These are phyloP conservation scores for Oryza glaberrima DNA, from an alignment of 176 grass and related monocot genomes.

Conservation along the genomic window DNA sequence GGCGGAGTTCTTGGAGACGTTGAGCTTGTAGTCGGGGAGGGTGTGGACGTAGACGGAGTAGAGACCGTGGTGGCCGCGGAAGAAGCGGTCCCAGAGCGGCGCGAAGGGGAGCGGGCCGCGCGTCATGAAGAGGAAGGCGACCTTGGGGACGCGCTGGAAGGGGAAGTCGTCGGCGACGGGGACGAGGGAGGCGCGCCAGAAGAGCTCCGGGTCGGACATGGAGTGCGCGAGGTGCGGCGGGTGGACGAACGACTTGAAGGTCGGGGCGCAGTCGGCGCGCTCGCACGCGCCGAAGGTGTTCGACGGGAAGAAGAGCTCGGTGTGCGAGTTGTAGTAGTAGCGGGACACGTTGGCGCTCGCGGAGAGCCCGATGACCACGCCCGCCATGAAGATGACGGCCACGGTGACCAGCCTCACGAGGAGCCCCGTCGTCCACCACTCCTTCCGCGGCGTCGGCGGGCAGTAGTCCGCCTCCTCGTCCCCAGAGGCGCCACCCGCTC, in stretches of 20 bases:
- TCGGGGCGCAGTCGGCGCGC: slow-evolving; percentile 53
- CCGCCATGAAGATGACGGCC: slow-evolving; percentile 84
- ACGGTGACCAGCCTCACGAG: slow-evolving; percentile 45
- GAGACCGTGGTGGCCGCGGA: slow-evolving; percentile 51
- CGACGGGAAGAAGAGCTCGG: slow-evolving; percentile 85
- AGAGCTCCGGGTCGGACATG: slow-evolving; percentile 74
- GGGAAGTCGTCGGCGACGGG: slow-evolving; percentile 69
- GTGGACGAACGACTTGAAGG: slow-evolving; percentile 67
- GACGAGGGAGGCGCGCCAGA: slow-evolving; percentile 76
- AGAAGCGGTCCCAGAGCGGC: slow-evolving; percentile 77
- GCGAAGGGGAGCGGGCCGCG: slow-evolving; percentile 60
- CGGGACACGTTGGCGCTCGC: slow-evolving; percentile 56
- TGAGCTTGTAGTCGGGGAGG: slow-evolving; percentile 82
- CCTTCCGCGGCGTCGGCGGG: slow-evolving; percentile 53
- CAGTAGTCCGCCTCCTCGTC: slow-evolving; percentile 50
- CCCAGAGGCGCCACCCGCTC: background rate
- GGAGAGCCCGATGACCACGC: slow-evolving; percentile 66
- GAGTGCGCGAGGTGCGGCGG: slow-evolving; percentile 60
- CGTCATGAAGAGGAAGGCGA: slow-evolving; percentile 89
- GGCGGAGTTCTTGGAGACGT: slow-evolving; percentile 61
- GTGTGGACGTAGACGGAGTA: slow-evolving; percentile 86
- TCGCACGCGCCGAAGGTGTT: slow-evolving; percentile 54
- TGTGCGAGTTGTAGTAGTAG: slow-evolving; percentile 78
- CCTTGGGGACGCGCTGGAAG: slow-evolving; percentile 77
- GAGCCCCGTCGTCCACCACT: slow-evolving; percentile 35